Conservation (phyloP, 2,329 filamentous ascomycete genomes). For the Beauveria sp. region DNA sequence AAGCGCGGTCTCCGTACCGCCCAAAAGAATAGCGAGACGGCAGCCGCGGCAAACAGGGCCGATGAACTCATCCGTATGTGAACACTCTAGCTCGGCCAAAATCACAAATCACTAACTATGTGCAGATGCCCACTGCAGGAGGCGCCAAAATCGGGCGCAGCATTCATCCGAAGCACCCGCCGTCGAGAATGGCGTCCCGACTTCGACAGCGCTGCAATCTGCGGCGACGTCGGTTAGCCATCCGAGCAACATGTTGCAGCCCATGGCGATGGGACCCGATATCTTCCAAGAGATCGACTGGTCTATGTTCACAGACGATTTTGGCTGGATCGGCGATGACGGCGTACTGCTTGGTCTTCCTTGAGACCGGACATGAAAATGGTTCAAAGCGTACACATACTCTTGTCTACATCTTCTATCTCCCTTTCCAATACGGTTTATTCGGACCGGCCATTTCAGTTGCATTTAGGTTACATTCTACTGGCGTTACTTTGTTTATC, state of each 20-base stretch:
- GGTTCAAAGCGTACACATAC: background rate
- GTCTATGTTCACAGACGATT: conserved; percentile 43
- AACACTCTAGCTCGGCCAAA: background rate
- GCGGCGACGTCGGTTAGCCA: conserved; percentile 6
- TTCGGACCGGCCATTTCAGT: background rate
- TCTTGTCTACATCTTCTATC: too few species aligned
- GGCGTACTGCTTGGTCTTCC: conserved; percentile 23
- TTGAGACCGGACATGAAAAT: background rate
- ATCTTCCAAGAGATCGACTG: conserved; percentile 40
- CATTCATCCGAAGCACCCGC: background rate
- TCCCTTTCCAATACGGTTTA: background rate
- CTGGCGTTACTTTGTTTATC: background rate
- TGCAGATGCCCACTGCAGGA: background rate
- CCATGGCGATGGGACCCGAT: conserved; percentile 21
- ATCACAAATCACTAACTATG: background rate
- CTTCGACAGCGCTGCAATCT: background rate
- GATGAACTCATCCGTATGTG: conserved; percentile 24
- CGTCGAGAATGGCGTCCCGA: background rate
- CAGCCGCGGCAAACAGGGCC: conserved; percentile 19
- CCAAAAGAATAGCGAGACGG: conserved; percentile 23
- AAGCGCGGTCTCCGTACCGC: conserved; percentile 33
- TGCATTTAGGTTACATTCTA: background rate
- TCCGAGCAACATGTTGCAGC: conserved; percentile 15
- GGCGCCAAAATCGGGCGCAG: background rate
- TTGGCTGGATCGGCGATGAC: conserved; percentile 33